phyloP scores from a whole-genome alignment of 2,329 filamentous ascomycete genomes.

The Aspergillus vadensis region DNA sequence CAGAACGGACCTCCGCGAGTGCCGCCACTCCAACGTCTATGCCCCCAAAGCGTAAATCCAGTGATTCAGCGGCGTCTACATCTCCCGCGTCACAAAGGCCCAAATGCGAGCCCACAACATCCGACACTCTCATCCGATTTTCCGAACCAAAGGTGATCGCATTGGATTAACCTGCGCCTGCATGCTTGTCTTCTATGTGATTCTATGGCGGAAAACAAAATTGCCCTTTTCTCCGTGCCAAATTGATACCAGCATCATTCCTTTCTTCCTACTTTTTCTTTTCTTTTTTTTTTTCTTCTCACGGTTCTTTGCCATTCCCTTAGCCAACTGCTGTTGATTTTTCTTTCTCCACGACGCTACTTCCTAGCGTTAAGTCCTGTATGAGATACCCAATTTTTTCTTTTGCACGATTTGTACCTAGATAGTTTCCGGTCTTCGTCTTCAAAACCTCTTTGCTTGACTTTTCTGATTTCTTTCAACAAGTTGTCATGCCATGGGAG shows the following conservation, averaged over 20 bases:
- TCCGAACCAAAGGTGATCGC: slow-evolving; percentile 21
- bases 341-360: no score
- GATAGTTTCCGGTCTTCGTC: no score
- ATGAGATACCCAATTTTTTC: no score
- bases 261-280: no score
- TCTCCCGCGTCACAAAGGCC: slow-evolving; percentile 14
- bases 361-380: no score
- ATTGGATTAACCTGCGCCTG: slow-evolving; percentile 23
- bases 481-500: no score
- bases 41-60: slow-evolving; percentile 21
- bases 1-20: background rate
- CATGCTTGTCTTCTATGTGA: background rate
- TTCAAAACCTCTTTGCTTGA: no score
- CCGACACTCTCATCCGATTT: background rate
- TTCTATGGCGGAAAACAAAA: background rate
- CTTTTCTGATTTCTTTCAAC: no score
- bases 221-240: background rate
- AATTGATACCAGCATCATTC: background rate
- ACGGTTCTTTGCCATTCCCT: no score
- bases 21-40: background rate
- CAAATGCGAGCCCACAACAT: slow-evolving; percentile 14
- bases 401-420: no score
- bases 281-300: no score
- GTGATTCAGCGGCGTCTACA: slow-evolving; percentile 7
- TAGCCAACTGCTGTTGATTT: no score